Conservation (phyloP, 352 stramenopile genomes). For the Aphanomyces cochlioides region DNA sequence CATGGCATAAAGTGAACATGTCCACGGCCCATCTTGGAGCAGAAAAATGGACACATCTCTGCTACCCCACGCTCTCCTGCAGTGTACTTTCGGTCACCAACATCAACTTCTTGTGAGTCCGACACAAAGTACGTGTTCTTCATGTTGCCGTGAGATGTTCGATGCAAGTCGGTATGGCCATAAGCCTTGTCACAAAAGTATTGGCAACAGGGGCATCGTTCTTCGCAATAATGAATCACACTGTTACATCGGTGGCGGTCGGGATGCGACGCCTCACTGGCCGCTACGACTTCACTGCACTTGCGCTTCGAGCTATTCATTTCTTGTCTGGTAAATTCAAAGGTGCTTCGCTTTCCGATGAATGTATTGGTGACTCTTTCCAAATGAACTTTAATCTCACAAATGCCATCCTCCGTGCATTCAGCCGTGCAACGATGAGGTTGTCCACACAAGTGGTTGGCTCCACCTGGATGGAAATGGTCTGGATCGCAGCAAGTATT, state of each 20-base stretch:
- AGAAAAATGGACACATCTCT: constrained; percentile 82
- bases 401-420: constrained; percentile 60
- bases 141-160: constrained; percentile 78
- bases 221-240: constrained; percentile 61
- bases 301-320: constrained; percentile 77
- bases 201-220: constrained; percentile 63
- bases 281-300: constrained; percentile 41
- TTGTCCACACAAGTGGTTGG: constrained; percentile 60
- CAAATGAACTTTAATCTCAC: constrained; percentile 61
- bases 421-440: constrained; percentile 51
- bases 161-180: constrained; percentile 50
- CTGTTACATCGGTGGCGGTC: constrained; percentile 46
- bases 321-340: constrained; percentile 72
- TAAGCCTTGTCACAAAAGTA: constrained; percentile 71
- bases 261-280: constrained; percentile 44
- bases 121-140: constrained; percentile 67
- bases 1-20: constrained; percentile 76
- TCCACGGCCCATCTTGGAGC: constrained; percentile 67
- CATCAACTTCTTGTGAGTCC: constrained; percentile 53
- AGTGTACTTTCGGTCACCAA: constrained; percentile 69
- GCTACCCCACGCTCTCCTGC: constrained; percentile 58
- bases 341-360: constrained; percentile 46
- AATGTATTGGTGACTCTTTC: constrained; percentile 71
- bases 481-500: constrained; percentile 45
- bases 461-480: constrained; percentile 61